These are phyloP conservation scores for Musa troglodytarum DNA, from an alignment of 176 grass and related monocot genomes.

Conservation along the genomic window DNA sequence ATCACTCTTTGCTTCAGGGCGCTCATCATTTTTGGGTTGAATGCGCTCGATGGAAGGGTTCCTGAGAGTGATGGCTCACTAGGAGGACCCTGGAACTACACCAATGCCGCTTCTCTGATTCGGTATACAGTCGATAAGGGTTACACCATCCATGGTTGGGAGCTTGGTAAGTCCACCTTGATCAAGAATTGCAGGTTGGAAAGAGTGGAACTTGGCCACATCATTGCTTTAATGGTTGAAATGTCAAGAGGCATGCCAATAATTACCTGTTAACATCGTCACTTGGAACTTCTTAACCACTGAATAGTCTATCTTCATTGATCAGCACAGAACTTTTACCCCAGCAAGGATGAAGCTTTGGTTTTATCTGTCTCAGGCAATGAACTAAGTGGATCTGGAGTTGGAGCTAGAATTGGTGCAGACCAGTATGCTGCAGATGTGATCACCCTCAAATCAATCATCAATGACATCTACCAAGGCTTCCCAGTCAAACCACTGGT, in stretches of 20 bases:
- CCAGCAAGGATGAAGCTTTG: not conserved
- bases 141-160: slow-evolving; percentile 78
- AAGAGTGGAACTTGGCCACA: not conserved
- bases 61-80: slow-evolving; percentile 47
- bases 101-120: slow-evolving; percentile 72
- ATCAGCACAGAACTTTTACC: not conserved
- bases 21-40: slow-evolving; percentile 61
- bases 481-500: slow-evolving; percentile 53
- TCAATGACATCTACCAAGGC: slow-evolving; percentile 33
- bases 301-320: not conserved
- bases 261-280: no score
- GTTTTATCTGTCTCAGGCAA: slow-evolving; percentile 43
- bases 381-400: slow-evolving; percentile 62
- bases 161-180: slow-evolving; percentile 47
- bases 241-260: no score
- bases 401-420: slow-evolving; percentile 46
- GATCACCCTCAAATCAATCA: slow-evolving; percentile 41
- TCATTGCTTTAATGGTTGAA: not conserved
- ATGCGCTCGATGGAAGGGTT: slow-evolving; percentile 67
- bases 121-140: slow-evolving; percentile 52
- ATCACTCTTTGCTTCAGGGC: slow-evolving; percentile 28
- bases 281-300: not conserved
- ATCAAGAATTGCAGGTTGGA: not conserved
- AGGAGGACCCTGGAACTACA: slow-evolving; percentile 70
- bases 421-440: slow-evolving; percentile 64